These are phyloP conservation scores for Aegilops bicornis DNA, from an alignment of 176 grass and related monocot species.

Conservation along the genomic window DNA sequence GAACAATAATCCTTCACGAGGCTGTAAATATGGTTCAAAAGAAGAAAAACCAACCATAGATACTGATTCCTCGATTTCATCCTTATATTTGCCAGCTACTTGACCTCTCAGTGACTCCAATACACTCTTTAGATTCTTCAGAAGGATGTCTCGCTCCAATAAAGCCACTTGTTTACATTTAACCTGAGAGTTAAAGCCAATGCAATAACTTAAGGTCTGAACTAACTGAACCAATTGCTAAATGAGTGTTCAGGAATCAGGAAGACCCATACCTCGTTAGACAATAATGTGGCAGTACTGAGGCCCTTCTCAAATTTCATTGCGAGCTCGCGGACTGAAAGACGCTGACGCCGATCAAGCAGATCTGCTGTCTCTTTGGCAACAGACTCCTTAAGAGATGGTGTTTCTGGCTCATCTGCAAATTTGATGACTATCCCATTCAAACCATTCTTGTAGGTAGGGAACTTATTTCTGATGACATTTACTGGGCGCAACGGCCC, in stretches of 20 bases:
- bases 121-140: conserved; percentile 68
- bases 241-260: background rate
- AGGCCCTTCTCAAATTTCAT: conserved; percentile 92
- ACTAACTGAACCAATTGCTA: conserved; percentile 3
- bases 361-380: conserved; percentile 63
- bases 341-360: conserved; percentile 51
- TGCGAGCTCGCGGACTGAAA: conserved; percentile 73
- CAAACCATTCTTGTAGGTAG: conserved; percentile 50
- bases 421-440: conserved; percentile 63
- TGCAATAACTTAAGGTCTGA: background rate
- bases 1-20: background rate
- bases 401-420: conserved; percentile 29
- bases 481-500: conserved; percentile 48
- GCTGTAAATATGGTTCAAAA: conserved; percentile 19
- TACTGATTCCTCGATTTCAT: conserved; percentile 68
- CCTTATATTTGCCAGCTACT: conserved; percentile 58
- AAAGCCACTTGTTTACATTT: conserved; percentile 68
- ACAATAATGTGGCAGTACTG: conserved; percentile 62
- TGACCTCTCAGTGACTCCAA: conserved; percentile 61
- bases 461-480: conserved; percentile 58
- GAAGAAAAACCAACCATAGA: conserved; percentile 64
- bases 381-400: conserved; percentile 55
- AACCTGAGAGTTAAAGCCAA: conserved; percentile 43
- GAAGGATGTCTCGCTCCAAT: conserved; percentile 67
- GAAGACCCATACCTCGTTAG: conserved; percentile 58